Evolutionary conservation across 768 basidiomycete genomes (phyloP).

Genomic region (Boletus vinaceobasis): DNA sequence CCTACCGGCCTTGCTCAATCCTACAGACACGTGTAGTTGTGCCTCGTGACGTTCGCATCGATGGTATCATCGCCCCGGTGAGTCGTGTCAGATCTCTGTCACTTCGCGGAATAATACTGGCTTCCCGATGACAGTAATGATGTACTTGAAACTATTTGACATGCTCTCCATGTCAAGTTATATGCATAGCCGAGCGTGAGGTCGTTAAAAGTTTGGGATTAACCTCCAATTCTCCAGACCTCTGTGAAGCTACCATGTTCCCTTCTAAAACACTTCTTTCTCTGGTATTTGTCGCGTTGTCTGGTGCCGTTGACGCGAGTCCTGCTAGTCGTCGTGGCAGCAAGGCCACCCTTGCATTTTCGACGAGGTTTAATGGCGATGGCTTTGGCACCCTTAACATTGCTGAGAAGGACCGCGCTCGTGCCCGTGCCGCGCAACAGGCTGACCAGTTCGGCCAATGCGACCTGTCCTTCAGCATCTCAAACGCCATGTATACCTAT

Average conservation of each 20-base stretch:
- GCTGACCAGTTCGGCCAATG: conserved; percentile 3
- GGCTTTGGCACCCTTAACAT: conserved; percentile 9
- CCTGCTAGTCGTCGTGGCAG: conserved; percentile 5
- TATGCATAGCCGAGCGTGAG: background rate
- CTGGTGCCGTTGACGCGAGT: conserved; percentile 10
- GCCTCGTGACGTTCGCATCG: background rate
- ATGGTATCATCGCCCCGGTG: no score
- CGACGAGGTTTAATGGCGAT: conserved; percentile 10
- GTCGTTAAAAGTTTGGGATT: background rate
- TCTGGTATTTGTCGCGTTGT: conserved; percentile 10
- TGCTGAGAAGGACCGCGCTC: conserved; percentile 19
- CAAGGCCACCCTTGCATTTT: conserved; percentile 12
- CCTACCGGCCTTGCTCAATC: background rate
- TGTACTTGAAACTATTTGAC: background rate
- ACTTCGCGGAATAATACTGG: no score
- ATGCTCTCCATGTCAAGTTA: background rate
- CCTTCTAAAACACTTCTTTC: conserved; percentile 5
- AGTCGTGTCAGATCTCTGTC: background rate
- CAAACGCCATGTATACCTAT: conserved; percentile 26
- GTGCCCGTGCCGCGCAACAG: conserved; percentile 12
- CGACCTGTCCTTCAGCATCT: background rate
- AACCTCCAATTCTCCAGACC: no score
- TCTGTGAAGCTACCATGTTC: conserved; percentile 7
- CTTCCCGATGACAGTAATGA: background rate
- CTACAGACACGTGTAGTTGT: background rate